Conservation (phyloP, 2,329 filamentous ascomycete species). For the Rhinocladiella mackenziei region DNA sequence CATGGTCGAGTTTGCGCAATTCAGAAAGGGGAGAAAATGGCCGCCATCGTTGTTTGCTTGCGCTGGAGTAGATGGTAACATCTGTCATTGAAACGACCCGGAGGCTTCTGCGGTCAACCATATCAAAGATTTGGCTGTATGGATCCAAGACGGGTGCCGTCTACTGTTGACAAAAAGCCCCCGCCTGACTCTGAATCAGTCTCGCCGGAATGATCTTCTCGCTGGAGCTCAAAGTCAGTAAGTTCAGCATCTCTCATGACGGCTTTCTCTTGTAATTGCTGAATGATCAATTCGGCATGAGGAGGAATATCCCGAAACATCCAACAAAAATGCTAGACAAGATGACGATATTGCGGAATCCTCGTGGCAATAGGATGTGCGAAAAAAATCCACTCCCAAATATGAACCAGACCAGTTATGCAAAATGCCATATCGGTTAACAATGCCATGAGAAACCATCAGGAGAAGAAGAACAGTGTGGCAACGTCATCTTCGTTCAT, state of each 20-base stretch:
- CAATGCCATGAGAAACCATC: conserved; percentile 33
- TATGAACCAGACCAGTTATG: conserved; percentile 36
- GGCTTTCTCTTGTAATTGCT: conserved; percentile 23
- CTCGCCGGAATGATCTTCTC: conserved; percentile 1
- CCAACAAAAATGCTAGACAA: conserved; percentile 37
- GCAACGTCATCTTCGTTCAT: conserved; percentile 34
- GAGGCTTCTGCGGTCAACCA: conserved; percentile 1
- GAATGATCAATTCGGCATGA: conserved; percentile 28
- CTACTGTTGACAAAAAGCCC: background rate
- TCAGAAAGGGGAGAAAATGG: conserved; percentile 15
- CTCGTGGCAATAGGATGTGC: conserved; percentile 35
- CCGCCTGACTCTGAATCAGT: background rate
- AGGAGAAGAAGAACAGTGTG: conserved; percentile 35
- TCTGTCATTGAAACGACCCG: conserved; percentile 10
- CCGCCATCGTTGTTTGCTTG: conserved; percentile 4
- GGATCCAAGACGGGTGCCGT: too few species aligned
- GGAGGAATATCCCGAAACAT: conserved; percentile 41
- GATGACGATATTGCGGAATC: conserved; percentile 37
- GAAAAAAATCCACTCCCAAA: conserved; percentile 36
- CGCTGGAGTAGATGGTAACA: conserved; percentile 3
- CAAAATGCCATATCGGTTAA: conserved; percentile 35
- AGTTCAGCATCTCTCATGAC: conserved; percentile 11
- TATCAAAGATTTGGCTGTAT: conserved; percentile 13
- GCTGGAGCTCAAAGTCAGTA: conserved; percentile 11
- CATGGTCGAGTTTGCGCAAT: conserved; percentile 23